Evolutionary conservation across 2,329 filamentous ascomycete genomes (phyloP), one percentile per base, ranked within the genome.

Genomic region (Stachybotrys echinatus): DNA sequence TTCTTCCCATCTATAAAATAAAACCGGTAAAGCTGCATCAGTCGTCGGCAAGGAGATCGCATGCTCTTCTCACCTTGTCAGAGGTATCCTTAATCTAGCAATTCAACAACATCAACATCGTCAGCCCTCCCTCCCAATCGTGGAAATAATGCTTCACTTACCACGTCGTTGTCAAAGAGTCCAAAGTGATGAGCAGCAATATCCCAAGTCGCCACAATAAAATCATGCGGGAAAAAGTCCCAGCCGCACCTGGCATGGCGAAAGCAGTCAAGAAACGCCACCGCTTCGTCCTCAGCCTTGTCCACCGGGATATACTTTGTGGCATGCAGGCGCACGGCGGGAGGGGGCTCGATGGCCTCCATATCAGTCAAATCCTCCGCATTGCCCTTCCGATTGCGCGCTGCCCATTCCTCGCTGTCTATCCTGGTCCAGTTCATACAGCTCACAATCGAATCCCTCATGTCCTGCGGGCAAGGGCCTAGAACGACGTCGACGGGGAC

Each of bases 191-290:
- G 45, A n/a, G 45, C n/a, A 10, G 23, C 8, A 10, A 47, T 4
- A 20, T 47, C 45, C 45, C 45, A 47, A 10, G 45, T 47, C 17
- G 45, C 23, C 23, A 34, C 23, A 18, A 47, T 47, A 37, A 47
- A 47, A 14, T 47, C 45, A 20, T 47, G 45, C 23, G 45, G 45
- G 19, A 47, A 47, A 19, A 47, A 20, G n/a, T 34, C 27, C 45
- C 45, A 47, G 7, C 45, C 45, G 7, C 45, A 22, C 3, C 27
- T 27, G n/a, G 31, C 45, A 21, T 47, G 45, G 4, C 45, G 23
- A 18, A 47, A n/a, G 45, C 37, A 34, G 23, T 47, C 45, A 12
- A 21, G 18, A n/a, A 47, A 34, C 8, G 23, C 45, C n/a, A 38
- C 23, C 8, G 45, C 45, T 8, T 27, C 45, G n/a, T 47, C 20